Evolutionary conservation across 305 asterid genomes (phyloP), one percentile per base, ranked within the genome.

Genomic region (Plantago coronopus): DNA sequence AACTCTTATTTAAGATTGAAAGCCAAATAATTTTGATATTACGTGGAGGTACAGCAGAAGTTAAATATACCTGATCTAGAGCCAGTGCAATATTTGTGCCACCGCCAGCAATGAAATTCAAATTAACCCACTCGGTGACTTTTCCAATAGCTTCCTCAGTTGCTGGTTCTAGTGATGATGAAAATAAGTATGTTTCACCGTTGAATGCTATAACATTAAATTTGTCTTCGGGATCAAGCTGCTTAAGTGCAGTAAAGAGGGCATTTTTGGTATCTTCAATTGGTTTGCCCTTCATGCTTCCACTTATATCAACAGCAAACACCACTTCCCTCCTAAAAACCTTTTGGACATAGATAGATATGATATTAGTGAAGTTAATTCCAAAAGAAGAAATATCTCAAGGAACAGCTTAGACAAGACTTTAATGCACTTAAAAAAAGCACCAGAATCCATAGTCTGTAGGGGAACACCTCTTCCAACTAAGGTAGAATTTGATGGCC

Each of bases 241-340:
- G 85, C 10, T 79, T 70, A 21, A 93, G 86, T 16, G 96, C 89
- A 17, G 81, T 68, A 72, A 77, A 67, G 46, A 93, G 83, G 43
- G 86, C 96, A 73, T n/a, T 74, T 84, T 85, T 87, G 69, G 86
- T 79, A 67, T 82, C 87, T 62, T 93, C 95, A 47, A 93, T 81
- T 17, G 77, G 83, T 69, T 77, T 84, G 53, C 85, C 97, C 75
- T 72, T 79, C 99, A 87, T 93, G 83, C 99, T 93, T 64, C 91
- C 93, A 73, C 99, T 93, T 77, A 85, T 83, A 78, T 93, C 99
- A 67, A 93, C 87, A 68, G 81, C 82, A 83, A 87, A 89, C 42
- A 89, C 80, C 67, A 93, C 81, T 78, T 79, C 96, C 73, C 78
- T 89, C 77, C 83, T 81, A 72, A 85, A 89, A 67, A 75, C 77